Percentiles rank a stretch among this genome's conserved stretches.
Evolutionary conservation across 768 basidiomycete species (phyloP).

Genomic region (Suillus variegatus): DNA sequence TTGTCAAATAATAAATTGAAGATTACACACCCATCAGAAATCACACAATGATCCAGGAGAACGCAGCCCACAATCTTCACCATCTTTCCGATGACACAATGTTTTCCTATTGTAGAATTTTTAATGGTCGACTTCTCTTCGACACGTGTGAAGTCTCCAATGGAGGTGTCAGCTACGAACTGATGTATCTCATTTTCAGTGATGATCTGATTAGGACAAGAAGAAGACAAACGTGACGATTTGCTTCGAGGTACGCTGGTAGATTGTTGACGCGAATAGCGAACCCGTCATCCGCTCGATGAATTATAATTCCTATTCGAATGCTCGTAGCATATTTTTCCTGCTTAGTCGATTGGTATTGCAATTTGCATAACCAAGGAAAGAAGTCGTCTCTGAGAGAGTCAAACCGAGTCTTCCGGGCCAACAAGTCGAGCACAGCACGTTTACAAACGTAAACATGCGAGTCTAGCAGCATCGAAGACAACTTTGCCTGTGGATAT

Average conservation of each 20-base stretch:
- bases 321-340: slow-evolving; percentile 62
- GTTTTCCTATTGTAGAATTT: slow-evolving; percentile 75
- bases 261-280: slow-evolving; percentile 78
- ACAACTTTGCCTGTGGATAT: slow-evolving; percentile 70
- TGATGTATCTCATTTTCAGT: slow-evolving; percentile 12
- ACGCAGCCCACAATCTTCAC: slow-evolving; percentile 83
- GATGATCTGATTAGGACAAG: slow-evolving; percentile 10
- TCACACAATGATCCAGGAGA: slow-evolving; percentile 84
- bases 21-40: slow-evolving; percentile 74
- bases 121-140: slow-evolving; percentile 82
- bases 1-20: slow-evolving; percentile 10
- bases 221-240: slow-evolving; percentile 61
- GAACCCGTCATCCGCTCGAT: slow-evolving; percentile 52
- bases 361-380: slow-evolving; percentile 89
- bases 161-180: slow-evolving; percentile 54
- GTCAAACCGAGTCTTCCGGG: slow-evolving; percentile 68
- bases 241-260: slow-evolving; percentile 75
- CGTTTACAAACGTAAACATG: slow-evolving; percentile 89
- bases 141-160: slow-evolving; percentile 82
- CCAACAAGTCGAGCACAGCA: slow-evolving; percentile 69
- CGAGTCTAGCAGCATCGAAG: slow-evolving; percentile 73
- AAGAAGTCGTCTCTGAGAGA: slow-evolving; percentile 90
- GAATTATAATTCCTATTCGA: slow-evolving; percentile 64
- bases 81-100: slow-evolving; percentile 83
- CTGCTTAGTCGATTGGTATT: slow-evolving; percentile 65